These are phyloP conservation scores for Daldinia caldariorum DNA, from an alignment of 495 filamentous ascomycete genomes.

Conservation along the genomic window DNA sequence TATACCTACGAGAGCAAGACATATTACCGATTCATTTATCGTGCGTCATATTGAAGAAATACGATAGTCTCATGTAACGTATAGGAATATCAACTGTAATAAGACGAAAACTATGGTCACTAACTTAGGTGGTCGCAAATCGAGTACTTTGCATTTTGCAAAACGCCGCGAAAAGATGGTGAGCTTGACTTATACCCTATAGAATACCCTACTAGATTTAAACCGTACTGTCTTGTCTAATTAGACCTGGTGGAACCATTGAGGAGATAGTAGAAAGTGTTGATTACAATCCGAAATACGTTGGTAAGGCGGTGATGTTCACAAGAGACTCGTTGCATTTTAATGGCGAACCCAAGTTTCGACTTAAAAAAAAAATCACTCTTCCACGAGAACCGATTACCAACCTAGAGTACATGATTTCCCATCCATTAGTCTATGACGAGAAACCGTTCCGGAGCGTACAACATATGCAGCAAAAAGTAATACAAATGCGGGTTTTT, in stretches of 20 bases:
- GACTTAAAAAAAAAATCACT: constrained; percentile 20
- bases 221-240: not conserved
- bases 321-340: not conserved
- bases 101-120: not conserved
- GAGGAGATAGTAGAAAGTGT: not conserved
- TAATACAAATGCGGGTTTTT: constrained; percentile 55
- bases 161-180: not conserved
- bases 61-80: too few species aligned
- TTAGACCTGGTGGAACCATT: not conserved
- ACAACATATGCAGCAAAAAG: constrained; percentile 50
- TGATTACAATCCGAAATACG: not conserved
- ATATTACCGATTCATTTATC: too few species aligned
- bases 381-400: constrained; percentile 46
- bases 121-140: not conserved
- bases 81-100: too few species aligned
- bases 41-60: too few species aligned
- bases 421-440: constrained; percentile 56
- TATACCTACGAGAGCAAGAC: too few species aligned
- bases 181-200: not conserved
- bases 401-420: constrained; percentile 58
- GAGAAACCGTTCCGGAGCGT: constrained; percentile 49
- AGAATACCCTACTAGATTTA: not conserved
- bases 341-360: constrained; percentile 11
- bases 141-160: not conserved
- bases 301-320: not conserved